Percentiles rank a stretch among this genome's conserved stretches.
phyloP scores from a whole-genome alignment of 768 basidiomycete species.

The Tephrocybe rancida region DNA sequence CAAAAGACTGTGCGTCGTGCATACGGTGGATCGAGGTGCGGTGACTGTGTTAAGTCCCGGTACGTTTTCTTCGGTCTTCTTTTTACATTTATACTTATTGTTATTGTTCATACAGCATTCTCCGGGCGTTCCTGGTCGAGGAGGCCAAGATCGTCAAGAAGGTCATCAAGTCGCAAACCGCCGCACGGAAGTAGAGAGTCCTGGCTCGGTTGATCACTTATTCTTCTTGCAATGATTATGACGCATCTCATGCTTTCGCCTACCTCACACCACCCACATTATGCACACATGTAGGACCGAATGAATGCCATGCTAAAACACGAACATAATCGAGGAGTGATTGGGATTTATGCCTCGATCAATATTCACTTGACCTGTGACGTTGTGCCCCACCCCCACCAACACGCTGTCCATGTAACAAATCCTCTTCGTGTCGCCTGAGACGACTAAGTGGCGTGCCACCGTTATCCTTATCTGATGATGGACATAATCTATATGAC shows the following conservation, averaged over 20 bases:
- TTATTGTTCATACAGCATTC: slow-evolving; percentile 62
- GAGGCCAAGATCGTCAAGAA: slow-evolving; percentile 99
- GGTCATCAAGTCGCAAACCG: slow-evolving; percentile 88
- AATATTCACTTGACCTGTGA: no score
- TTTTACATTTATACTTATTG: slow-evolving; percentile 2
- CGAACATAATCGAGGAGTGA: background rate
- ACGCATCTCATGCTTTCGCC: slow-evolving; percentile 20
- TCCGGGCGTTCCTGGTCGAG: slow-evolving; percentile 98
- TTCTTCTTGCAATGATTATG: slow-evolving; percentile 13
- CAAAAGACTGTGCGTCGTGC: slow-evolving; percentile 96
- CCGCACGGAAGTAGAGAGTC: slow-evolving; percentile 42
- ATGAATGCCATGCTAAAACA: slow-evolving; percentile 11
- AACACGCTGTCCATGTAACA: no score
- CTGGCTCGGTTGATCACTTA: slow-evolving; percentile 9
- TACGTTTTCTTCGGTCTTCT: slow-evolving; percentile 36
- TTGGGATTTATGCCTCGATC: background rate
- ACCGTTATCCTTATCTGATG: no score
- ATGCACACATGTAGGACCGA: slow-evolving; percentile 29
- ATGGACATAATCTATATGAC: no score
- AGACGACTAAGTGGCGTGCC: no score
- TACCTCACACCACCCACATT: slow-evolving; percentile 10
- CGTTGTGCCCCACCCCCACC: no score
- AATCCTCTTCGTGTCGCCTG: no score
- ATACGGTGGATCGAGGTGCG: slow-evolving; percentile 97
- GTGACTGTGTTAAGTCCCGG: slow-evolving; percentile 94